phyloP scores from a whole-genome alignment of 352 stramenopile genomes.

The Blastocystis sp. region DNA sequence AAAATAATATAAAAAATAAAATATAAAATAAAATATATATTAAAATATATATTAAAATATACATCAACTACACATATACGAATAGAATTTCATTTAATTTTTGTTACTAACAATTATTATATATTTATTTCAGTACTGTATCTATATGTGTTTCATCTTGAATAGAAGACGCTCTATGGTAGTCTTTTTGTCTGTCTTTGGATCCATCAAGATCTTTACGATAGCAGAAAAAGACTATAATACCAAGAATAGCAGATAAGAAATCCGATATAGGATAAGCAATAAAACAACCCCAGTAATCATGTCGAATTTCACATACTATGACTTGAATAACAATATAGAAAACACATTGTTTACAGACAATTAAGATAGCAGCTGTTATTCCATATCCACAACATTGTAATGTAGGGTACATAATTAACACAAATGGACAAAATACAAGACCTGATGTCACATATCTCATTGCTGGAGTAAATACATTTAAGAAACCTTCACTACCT shows the following conservation, averaged over 20 bases:
- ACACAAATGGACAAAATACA: conserved; percentile 9
- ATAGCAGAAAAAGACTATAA: conserved; percentile 16
- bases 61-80: too few relatives aligned
- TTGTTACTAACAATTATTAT: too few relatives aligned
- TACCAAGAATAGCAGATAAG: conserved; percentile 1
- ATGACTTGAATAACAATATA: conserved; percentile 12
- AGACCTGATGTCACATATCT: conserved; percentile 1
- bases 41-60: too few relatives aligned
- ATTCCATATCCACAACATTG: conserved; percentile 5
- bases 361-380: conserved; percentile 8
- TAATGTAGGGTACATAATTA: conserved; percentile 8
- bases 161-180: too few relatives aligned
- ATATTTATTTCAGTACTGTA: too few relatives aligned
- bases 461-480: conserved; percentile 13
- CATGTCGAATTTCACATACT: conserved; percentile 6
- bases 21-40: too few relatives aligned
- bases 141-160: too few relatives aligned
- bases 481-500: background rate
- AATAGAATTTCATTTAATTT: too few relatives aligned
- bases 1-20: too few relatives aligned
- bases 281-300: conserved; percentile 31
- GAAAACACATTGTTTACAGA: conserved; percentile 2
- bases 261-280: conserved; percentile 26
- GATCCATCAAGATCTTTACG: conserved; percentile 23
- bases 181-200: too few relatives aligned